Base-by-base conservation (phyloP, 2,329 filamentous ascomycete genomes). In the Pseudogymnoascus sp. region DNA sequence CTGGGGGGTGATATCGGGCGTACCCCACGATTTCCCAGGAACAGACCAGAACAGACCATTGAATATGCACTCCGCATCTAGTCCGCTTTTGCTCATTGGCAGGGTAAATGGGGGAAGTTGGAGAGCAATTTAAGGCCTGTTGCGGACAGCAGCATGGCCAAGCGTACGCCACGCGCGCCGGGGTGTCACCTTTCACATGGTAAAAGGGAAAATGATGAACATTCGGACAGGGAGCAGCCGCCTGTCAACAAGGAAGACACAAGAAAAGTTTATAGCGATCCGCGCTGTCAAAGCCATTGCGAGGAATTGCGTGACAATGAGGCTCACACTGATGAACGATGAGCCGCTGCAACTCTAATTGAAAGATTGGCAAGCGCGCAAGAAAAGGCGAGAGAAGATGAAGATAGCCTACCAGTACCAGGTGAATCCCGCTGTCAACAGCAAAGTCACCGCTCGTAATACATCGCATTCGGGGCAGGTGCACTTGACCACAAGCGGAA, bases 31-130 rank as follows among this genome's bases (percentile, higher is more conserved):
- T 55, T 17, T 27, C 48, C 29, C 48, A 55, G 48, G 48, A 55
- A 55, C 48, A 55, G 48, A 55, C 48, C 48, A 55, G 48, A 55
- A 55, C 48, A 55, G 48, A 55, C 48, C 48, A 55, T 55, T 55
- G 48, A 55, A 55, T 17, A 33, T 55, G 48, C 27, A 17, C 48
- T 55, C 48, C 48, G 48, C 48, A 55, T 55, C 48, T 55, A 55
- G 48, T 55, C 48, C 48, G 9, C 29, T 33, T 55, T 55, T 10
- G 48, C 29, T 55, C 48, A 55, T 17, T 33, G 29, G 29, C 9
- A 55, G 48, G 48, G 29, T 55, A 55, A 55, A 13, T 55, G 33
- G 48, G 48, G 27, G 29, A 17, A 33, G 9, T 55, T 55, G 48
- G 48, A 55, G 27, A 33, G 13, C 15, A 55, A 33, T 33, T 17